Conservation (phyloP, 2,329 filamentous ascomycete species). For the Thielaviopsis musarum region DNA sequence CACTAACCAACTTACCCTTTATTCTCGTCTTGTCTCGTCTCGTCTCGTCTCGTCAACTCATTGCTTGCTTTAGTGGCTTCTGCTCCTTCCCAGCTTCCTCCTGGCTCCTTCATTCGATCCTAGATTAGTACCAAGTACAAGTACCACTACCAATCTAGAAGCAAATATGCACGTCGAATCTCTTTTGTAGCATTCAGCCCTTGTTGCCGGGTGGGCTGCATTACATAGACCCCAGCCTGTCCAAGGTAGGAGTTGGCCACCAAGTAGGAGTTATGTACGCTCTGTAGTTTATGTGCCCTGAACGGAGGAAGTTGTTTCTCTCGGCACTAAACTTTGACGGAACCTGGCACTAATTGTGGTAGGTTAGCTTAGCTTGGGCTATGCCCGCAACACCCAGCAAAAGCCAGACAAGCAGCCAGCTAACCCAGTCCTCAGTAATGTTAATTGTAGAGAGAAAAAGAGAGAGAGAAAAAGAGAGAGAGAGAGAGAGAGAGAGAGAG, state of each 20-base stretch:
- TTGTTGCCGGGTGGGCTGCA: not conserved
- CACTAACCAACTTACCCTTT: too few species aligned
- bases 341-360: too few species aligned
- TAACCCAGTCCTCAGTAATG: not conserved
- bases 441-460: not conserved
- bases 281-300: not conserved
- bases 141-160: not conserved
- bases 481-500: not conserved
- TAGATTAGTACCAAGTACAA: not conserved
- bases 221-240: not conserved
- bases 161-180: not conserved
- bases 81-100: not conserved
- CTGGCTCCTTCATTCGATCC: not conserved
- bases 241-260: not conserved
- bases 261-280: not conserved
- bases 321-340: too few species aligned
- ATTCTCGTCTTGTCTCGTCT: too few species aligned
- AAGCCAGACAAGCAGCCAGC: too few species aligned
- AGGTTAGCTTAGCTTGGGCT: too few species aligned
- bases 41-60: too few species aligned
- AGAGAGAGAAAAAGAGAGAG: not conserved
- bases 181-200: not conserved
- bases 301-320: not conserved
- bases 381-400: too few species aligned
- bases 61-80: not conserved